Evolutionary conservation across 192 early-diverging fungal genomes (phyloP).

Genomic region (Mortierella claussenii): DNA sequence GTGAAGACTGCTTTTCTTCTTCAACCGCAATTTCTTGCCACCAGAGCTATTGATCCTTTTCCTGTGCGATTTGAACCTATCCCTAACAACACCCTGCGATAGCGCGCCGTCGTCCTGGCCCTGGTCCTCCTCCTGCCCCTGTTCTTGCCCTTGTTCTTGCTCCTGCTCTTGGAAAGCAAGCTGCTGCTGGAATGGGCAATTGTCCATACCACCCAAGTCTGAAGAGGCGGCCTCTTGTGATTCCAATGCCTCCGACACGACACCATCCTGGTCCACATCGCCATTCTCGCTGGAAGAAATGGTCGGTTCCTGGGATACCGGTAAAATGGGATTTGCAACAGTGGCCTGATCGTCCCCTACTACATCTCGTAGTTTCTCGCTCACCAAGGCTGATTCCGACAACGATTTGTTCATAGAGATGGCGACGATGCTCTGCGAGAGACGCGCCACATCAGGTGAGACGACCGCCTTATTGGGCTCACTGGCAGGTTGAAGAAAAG

Average conservation of each 20-base stretch:
- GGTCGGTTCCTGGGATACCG: no score
- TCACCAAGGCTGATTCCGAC: not conserved
- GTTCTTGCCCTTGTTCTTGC: no score
- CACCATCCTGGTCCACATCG: no score
- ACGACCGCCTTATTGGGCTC: constrained; percentile 3
- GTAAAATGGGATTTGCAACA: no score
- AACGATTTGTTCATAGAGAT: constrained; percentile 2
- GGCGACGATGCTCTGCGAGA: constrained; percentile 1
- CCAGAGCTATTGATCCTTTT: constrained; percentile 28
- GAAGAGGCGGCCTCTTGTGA: not conserved
- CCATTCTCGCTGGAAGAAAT: no score
- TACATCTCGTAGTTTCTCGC: no score
- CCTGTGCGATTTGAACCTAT: constrained; percentile 16
- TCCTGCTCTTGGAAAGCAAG: constrained; percentile 25
- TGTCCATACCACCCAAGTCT: not conserved
- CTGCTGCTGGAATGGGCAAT: constrained; percentile 24
- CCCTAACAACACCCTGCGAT: not conserved
- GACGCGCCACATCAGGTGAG: not conserved
- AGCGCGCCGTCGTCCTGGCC: not conserved
- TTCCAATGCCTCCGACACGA: no score
- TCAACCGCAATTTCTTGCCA: constrained; percentile 36
- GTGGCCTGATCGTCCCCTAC: no score
- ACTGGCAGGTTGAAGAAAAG: constrained; percentile 14
- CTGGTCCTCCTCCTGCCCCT: not conserved
- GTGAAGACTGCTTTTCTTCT: constrained; percentile 22